Evolutionary conservation across 192 early-diverging fungal genomes (phyloP).

Genomic region (Phlyctochytrium planicorne): DNA sequence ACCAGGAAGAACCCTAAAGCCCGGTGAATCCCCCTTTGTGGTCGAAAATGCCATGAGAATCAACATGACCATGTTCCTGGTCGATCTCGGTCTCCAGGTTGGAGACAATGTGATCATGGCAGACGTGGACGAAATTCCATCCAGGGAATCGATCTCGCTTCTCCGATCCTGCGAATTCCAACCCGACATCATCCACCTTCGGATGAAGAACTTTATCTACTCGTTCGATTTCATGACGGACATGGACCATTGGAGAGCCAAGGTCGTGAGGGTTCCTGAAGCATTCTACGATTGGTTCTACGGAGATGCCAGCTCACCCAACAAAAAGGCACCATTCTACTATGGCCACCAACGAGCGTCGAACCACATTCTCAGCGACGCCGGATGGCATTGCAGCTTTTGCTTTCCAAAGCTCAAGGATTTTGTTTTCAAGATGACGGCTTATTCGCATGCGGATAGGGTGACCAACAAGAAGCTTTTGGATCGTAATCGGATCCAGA

Average conservation of each 20-base stretch:
- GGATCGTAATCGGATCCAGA: slow-evolving; percentile 41
- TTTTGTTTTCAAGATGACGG: slow-evolving; percentile 63
- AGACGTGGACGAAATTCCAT: slow-evolving; percentile 64
- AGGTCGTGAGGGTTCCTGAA: slow-evolving; percentile 35
- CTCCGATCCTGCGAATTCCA: slow-evolving; percentile 45
- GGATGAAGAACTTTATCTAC: slow-evolving; percentile 55
- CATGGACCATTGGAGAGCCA: slow-evolving; percentile 47
- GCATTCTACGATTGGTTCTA: slow-evolving; percentile 15
- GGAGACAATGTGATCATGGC: slow-evolving; percentile 53
- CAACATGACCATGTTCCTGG: slow-evolving; percentile 44
- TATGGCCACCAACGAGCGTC: slow-evolving; percentile 39
- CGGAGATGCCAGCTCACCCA: background rate
- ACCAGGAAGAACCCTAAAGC: slow-evolving; percentile 1
- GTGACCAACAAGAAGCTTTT: slow-evolving; percentile 35
- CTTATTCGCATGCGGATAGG: slow-evolving; percentile 61
- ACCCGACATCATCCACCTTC: slow-evolving; percentile 49
- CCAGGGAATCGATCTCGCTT: slow-evolving; percentile 39
- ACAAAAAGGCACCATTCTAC: slow-evolving; percentile 2
- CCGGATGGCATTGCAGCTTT: slow-evolving; percentile 69
- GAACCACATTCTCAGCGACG: slow-evolving; percentile 45
- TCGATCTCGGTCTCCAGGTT: slow-evolving; percentile 8
- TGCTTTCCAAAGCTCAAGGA: slow-evolving; percentile 58
- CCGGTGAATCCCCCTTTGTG: slow-evolving; percentile 36
- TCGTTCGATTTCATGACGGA: slow-evolving; percentile 60
- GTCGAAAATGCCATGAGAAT: slow-evolving; percentile 45